Base-by-base conservation (phyloP, 176 grass and related monocot species). In the Elaeis guineensis region DNA sequence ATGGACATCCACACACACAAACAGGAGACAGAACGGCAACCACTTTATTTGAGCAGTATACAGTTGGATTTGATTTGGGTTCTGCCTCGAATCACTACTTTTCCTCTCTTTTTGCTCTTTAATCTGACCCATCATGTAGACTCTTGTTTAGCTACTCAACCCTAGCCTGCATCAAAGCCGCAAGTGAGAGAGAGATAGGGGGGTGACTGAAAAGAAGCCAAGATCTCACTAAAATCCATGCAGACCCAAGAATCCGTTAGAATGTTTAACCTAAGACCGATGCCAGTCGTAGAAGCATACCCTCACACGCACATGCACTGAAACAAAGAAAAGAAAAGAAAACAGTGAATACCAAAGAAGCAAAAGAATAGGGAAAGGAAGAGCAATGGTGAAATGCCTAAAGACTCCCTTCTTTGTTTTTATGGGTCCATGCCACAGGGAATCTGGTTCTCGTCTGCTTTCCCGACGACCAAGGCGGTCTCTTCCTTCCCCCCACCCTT, bases 361-460 rank as follows among this genome's bases (percentile, higher is more conserved):
- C 16, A 59, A 17, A 61, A 39, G 24, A 16, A 35, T 18, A 61
- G 14, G 58, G 7, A 35, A 59, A 26, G 58, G 35, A 61, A 61
- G 58, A 6, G 44, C 50, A 52, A 61, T 29, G 6, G 14, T 4
- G 8, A 6, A 7, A 6, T 15, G 29, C 9, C 35, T 14, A 44
- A 44, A 44, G 35, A 44, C 35, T 3, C 35, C 35, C 35, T 44
- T 11, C 35, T 44, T 26, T 25, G 57, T 59, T 59, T 44, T 44
- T 17, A 59, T 59, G 58, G 58, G 58, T 61, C 58, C 58, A 39
- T 61, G 58, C 30, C 25, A n/a, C 24, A 61, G 58, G 58, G 58
- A 61, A 61, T 61, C 58, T 29, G 22, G 26, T 61, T 61, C 17
- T 39, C 16, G 58, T 61, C 28, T 19, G 16, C 58, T 61, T 61